Conservation (phyloP, 2,329 filamentous ascomycete species). For the Cadophora malorum region DNA sequence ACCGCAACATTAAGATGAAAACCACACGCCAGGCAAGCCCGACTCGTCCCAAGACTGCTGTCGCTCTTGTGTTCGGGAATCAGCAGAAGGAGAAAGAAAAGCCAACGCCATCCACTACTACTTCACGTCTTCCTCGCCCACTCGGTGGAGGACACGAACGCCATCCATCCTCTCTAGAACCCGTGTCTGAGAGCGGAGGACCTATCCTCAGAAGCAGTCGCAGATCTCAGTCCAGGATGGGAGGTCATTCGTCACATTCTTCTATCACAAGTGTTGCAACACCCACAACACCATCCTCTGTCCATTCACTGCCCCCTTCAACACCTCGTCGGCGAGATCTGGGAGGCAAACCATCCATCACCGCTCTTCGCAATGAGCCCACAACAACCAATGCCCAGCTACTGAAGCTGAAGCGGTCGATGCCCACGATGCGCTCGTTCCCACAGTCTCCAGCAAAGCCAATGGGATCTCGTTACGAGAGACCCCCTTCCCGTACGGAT, state of each 20-base stretch:
- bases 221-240: conserved; percentile 70
- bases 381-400: conserved; percentile 72
- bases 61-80: conserved; percentile 91
- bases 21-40: conserved; percentile 72
- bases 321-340: conserved; percentile 68
- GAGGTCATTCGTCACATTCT: conserved; percentile 72
- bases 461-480: conserved; percentile 55
- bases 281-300: conserved; percentile 63
- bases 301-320: conserved; percentile 58
- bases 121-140: conserved; percentile 81
- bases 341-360: conserved; percentile 59
- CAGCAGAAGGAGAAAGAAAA: conserved; percentile 56
- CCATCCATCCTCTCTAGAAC: conserved; percentile 80
- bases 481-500: conserved; percentile 66
- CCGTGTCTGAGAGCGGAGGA: conserved; percentile 88
- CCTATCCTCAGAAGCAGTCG: conserved; percentile 66
- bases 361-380: conserved; percentile 62
- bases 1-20: conserved; percentile 92
- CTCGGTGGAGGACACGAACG: conserved; percentile 69
- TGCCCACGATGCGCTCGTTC: conserved; percentile 62
- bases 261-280: conserved; percentile 70
- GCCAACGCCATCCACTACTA: conserved; percentile 47
- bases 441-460: conserved; percentile 59
- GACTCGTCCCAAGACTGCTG: conserved; percentile 73
- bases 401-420: conserved; percentile 68